Conservation (phyloP, 2,329 filamentous ascomycete species). For the Fusarium sp. region DNA sequence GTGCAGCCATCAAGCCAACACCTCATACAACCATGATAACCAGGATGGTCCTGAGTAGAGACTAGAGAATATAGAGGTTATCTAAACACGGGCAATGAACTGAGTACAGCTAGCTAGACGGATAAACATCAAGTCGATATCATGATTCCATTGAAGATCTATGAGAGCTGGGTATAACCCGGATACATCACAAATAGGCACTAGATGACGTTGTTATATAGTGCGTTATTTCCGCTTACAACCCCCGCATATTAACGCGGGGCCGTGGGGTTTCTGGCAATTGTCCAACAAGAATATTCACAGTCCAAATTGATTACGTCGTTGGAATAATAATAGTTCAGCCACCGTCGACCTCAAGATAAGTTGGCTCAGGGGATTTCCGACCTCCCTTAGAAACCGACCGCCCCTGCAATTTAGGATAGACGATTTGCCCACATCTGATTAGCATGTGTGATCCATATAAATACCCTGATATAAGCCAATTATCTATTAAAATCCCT, state of each 20-base stretch:
- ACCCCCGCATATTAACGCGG: background rate
- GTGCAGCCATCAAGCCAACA: background rate
- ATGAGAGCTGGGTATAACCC: slow-evolving; percentile 7
- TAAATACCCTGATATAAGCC: no score
- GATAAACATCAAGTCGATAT: background rate
- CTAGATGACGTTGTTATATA: background rate
- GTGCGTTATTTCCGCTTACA: background rate
- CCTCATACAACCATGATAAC: background rate
- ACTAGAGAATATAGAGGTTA: background rate
- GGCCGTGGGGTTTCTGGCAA: background rate
- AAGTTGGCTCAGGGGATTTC: no score
- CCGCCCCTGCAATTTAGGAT: no score
- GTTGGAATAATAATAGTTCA: background rate
- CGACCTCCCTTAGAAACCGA: no score
- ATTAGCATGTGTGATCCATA: no score
- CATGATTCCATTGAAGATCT: background rate
- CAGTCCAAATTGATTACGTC: background rate
- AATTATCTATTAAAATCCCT: no score
- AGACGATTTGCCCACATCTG: no score
- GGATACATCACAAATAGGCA: background rate
- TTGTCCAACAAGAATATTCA: background rate
- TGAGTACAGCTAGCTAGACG: no score
- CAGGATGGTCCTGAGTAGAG: background rate
- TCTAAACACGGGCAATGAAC: background rate
- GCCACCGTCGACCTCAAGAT: background rate